Evolutionary conservation across 148 eudicot genomes (phyloP), one percentile per base, ranked within the genome.

Genomic region (Vaccinium darrowii): DNA sequence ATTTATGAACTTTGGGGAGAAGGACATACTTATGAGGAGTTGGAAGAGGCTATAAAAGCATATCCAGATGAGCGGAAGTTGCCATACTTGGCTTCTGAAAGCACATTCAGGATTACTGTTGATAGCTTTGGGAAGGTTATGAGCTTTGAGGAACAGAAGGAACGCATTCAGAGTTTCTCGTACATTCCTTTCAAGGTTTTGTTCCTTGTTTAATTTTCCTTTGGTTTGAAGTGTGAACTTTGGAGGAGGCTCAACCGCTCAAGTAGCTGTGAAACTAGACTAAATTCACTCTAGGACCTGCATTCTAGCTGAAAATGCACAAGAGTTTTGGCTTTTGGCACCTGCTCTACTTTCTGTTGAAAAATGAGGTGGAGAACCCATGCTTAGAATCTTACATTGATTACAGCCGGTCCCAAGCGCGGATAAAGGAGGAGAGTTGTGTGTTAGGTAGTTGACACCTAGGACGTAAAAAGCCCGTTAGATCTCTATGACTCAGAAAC

Each of bases 1-100:
- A 89, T 97, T 81, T 95, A 92, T 88, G 99, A 97, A 88, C 86
- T 97, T 69, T 97, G 99, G 99, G 99, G 99, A 57, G 98, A 94
- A 90, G 98, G 98, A 86, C 89, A 84, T 51, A 84, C 84, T 62
- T 97, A 94, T 85, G 92, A 94, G 84, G 92, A 95, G 86, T 87
- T 97, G 58, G 96, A 97, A 88, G 96, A 91, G 89, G 89, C 98
- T 39, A 89, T 97, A 82, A 92, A 85, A 25, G 86, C 83, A 52
- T 95, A 92, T 87, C 96, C 98, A 47, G 95, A 95, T 79, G 98
- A 94, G 65, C 88, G 88, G 65, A 94, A 93, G 88, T 86, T 86
- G 87, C 96, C 98, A 25, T 97, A 92, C 89, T 88, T 97, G 88
- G 78, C 87, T 63, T 72, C 94, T 85, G 99, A 87, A n/a, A 92